phyloP scores from a whole-genome alignment of 345 rosid genomes.

The Bruguiera parviflora region DNA sequence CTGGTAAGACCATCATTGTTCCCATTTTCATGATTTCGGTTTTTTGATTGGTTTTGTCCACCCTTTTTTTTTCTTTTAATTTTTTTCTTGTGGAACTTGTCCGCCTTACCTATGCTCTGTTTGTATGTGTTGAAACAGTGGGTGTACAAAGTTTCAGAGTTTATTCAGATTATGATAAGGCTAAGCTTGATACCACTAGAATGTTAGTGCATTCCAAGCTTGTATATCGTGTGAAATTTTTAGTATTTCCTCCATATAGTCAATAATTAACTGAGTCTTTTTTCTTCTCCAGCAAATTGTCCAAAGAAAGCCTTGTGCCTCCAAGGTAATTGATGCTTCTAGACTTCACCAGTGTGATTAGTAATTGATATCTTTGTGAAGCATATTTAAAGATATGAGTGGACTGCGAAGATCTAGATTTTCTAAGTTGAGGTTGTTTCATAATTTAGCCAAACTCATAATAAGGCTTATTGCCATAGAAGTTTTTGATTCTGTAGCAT shows the following conservation, averaged over 20 bases:
- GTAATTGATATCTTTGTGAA: neutral
- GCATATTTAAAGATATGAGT: neutral
- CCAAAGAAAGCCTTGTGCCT: neutral
- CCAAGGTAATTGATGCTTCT: slow-evolving; percentile 2
- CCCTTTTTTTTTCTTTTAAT: neutral
- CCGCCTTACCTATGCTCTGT: neutral
- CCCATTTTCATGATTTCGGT: neutral
- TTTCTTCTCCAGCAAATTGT: slow-evolving; percentile 4
- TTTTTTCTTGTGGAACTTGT: neutral
- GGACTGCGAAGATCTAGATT: neutral
- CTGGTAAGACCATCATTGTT: slow-evolving; percentile 8
- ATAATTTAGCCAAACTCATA: neutral
- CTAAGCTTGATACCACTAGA: slow-evolving; percentile 30
- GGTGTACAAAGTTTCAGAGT: slow-evolving; percentile 40
- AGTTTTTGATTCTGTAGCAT: neutral
- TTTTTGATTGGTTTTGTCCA: neutral
- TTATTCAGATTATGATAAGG: slow-evolving; percentile 39
- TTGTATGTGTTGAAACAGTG: slow-evolving; percentile 23
- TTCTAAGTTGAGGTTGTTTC: neutral
- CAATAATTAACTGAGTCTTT: neutral
- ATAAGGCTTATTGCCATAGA: neutral
- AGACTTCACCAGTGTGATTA: neutral
- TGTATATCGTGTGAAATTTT: neutral
- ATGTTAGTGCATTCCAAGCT: slow-evolving; percentile 38
- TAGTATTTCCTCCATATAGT: neutral